Percentiles rank a stretch among this genome's conserved stretches.
Conservation (phyloP, 208 protist species). For the Wallacemonas sp. region DNA sequence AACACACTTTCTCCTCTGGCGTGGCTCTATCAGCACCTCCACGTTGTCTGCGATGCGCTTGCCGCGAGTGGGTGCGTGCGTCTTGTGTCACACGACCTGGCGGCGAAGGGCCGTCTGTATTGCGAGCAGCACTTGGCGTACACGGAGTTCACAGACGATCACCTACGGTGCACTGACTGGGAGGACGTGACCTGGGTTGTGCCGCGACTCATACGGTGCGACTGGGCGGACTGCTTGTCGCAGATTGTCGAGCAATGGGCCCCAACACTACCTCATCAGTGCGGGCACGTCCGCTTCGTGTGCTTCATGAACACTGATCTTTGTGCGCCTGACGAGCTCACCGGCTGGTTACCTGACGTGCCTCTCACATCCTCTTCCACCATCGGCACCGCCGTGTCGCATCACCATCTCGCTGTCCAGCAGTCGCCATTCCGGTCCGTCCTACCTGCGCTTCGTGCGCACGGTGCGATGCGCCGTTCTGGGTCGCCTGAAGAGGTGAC, state of each 20-base stretch:
- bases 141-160: not conserved
- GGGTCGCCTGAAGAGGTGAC: too few relatives aligned
- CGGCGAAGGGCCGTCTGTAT: conserved; percentile 8
- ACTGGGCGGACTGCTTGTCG: not conserved
- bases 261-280: not conserved
- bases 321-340: not conserved
- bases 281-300: not conserved
- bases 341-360: not conserved
- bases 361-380: not conserved
- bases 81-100: conserved; percentile 29
- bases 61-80: conserved; percentile 16
- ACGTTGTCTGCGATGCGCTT: not conserved
- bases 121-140: conserved; percentile 13
- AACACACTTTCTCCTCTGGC: conserved; percentile 11
- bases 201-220: not conserved
- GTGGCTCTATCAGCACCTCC: conserved; percentile 19
- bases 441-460: not conserved
- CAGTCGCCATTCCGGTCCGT: not conserved
- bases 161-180: too few relatives aligned
- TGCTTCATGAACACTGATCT: conserved; percentile 15
- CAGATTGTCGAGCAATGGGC: conserved; percentile 14
- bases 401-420: too few relatives aligned
- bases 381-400: not conserved
- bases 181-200: conserved; percentile 41
- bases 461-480: too few relatives aligned